These are phyloP conservation scores for Dryas drummondii DNA, from an alignment of 306 rosid species.

Conservation along the genomic window DNA sequence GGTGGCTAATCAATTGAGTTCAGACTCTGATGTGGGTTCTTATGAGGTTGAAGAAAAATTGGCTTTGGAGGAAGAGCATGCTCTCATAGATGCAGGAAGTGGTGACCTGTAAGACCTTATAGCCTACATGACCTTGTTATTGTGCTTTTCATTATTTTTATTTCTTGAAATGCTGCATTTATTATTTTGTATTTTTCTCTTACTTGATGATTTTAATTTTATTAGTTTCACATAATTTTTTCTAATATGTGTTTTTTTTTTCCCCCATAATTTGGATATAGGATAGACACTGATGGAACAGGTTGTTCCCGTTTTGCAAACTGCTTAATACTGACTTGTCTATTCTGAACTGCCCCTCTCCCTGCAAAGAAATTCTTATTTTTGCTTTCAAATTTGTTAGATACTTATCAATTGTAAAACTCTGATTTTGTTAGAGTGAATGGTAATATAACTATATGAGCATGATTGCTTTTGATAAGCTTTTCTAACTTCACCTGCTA, in stretches of 20 bases:
- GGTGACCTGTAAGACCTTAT: conserved; percentile 45
- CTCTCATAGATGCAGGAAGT: conserved; percentile 19
- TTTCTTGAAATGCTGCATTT: neutral
- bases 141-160: conserved; percentile 1
- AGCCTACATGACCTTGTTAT: conserved; percentile 9
- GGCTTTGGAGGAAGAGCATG: conserved; percentile 29
- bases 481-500: neutral
- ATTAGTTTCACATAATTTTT: neutral
- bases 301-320: neutral
- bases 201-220: neutral
- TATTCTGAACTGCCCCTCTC: neutral
- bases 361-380: neutral
- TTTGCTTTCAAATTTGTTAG: neutral
- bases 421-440: neutral
- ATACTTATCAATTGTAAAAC: neutral
- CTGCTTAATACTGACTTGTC: neutral
- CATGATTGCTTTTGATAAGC: neutral
- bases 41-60: conserved; percentile 42
- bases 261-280: neutral
- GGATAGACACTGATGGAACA: neutral
- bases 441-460: too few relatives aligned
- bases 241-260: neutral
- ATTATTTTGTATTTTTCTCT: neutral
- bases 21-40: conserved; percentile 31
- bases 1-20: conserved; percentile 39